Percentiles rank a stretch among this genome's conserved stretches.
These are phyloP conservation scores for Plectosphaerella plurivora DNA, from an alignment of 2,329 filamentous ascomycete genomes.

Conservation along the genomic window DNA sequence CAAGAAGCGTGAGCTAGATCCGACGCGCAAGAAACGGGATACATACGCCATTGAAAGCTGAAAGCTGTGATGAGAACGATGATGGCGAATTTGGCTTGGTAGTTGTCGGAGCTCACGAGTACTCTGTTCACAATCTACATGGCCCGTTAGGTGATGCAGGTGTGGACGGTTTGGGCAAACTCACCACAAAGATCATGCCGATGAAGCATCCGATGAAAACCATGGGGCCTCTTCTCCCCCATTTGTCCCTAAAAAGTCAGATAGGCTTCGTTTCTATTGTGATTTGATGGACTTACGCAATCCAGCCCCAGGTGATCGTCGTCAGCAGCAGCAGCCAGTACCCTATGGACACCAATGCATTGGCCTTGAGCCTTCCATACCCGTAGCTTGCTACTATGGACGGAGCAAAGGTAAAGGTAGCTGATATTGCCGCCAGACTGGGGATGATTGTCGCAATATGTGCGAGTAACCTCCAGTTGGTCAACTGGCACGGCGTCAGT, in stretches of 20 bases:
- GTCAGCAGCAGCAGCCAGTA: conserved; percentile 25
- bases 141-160: too few species aligned
- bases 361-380: conserved; percentile 24
- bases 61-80: too few species aligned
- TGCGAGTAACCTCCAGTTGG: conserved; percentile 30
- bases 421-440: conserved; percentile 20
- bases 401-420: conserved; percentile 22
- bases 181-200: neutral
- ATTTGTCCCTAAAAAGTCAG: conserved; percentile 12
- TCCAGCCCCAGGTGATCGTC: conserved; percentile 25
- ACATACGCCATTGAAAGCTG: too few species aligned
- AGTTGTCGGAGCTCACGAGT: too few species aligned
- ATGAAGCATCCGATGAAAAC: conserved; percentile 20
- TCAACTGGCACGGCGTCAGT: conserved; percentile 16
- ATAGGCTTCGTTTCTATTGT: neutral
- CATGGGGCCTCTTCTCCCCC: conserved; percentile 16
- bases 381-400: conserved; percentile 27
- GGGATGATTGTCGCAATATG: conserved; percentile 24
- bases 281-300: conserved; percentile 9
- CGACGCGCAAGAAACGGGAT: too few species aligned
- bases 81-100: too few species aligned
- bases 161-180: too few species aligned
- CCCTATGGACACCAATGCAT: conserved; percentile 29
- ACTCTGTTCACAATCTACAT: too few species aligned
- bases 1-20: too few species aligned